Conservation (phyloP, 352 stramenopile species). For the Globisporangium apiculatum region DNA sequence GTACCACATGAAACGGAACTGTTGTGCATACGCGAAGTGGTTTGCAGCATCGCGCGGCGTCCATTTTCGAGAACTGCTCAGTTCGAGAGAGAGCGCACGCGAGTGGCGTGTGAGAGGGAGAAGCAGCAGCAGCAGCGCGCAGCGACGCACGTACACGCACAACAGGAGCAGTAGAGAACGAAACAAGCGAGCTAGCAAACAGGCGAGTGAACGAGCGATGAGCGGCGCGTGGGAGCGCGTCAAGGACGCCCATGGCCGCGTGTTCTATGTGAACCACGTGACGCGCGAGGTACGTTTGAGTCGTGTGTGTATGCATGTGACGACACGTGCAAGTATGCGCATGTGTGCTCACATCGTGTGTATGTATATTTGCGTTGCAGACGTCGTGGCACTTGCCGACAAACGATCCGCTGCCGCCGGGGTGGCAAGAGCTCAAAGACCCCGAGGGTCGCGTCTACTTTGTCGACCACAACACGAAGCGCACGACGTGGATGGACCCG, state of each 20-base stretch:
- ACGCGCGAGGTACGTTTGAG: slow-evolving; percentile 54
- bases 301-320: slow-evolving; percentile 1
- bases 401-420: slow-evolving; percentile 49
- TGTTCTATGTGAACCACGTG: slow-evolving; percentile 84
- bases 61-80: background rate
- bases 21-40: too few species aligned
- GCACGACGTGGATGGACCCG: slow-evolving; percentile 77
- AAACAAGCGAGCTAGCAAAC: background rate
- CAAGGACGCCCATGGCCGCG: slow-evolving; percentile 69
- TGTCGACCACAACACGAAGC: slow-evolving; percentile 71
- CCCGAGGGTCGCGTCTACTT: slow-evolving; percentile 72
- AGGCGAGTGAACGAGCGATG: background rate
- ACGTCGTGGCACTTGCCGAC: slow-evolving; percentile 79
- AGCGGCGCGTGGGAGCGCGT: slow-evolving; percentile 64
- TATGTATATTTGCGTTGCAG: slow-evolving; percentile 15
- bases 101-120: background rate
- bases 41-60: background rate
- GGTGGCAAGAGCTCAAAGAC: slow-evolving; percentile 80
- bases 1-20: background rate
- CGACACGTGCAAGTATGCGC: too few species aligned
- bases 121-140: background rate
- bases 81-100: background rate
- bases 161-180: background rate
- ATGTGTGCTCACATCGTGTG: too few species aligned
- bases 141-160: background rate